phyloP scores from a whole-genome alignment of 78 protist genomes.

The Dictyostelium brefeldianum region DNA sequence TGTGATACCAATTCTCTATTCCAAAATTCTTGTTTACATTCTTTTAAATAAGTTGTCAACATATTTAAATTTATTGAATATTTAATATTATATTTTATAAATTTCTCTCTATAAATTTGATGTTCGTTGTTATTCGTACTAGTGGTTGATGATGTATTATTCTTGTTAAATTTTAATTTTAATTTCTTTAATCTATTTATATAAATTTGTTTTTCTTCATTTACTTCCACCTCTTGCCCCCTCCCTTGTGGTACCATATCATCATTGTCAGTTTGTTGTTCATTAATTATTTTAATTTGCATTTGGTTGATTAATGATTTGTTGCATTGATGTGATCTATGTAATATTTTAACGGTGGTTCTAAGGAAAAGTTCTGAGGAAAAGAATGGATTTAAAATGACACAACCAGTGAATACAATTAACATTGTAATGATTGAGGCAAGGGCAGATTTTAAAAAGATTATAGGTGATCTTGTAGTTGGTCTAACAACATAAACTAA shows the following conservation, averaged over 20 bases:
- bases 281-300: not conserved
- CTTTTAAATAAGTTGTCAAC: constrained; percentile 21
- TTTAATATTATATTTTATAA: not conserved
- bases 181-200: not conserved
- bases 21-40: constrained; percentile 41
- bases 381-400: not conserved
- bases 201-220: not conserved
- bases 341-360: not conserved
- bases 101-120: not conserved
- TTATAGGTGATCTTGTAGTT: not conserved
- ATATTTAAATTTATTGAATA: constrained; percentile 23
- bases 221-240: not conserved
- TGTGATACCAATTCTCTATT: not conserved
- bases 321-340: constrained; percentile 23
- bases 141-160: not conserved
- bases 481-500: constrained; percentile 7
- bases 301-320: not conserved
- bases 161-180: not conserved
- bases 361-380: constrained; percentile 2
- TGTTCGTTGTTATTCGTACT: no score
- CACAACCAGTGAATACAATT: not conserved
- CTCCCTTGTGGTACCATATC: not conserved
- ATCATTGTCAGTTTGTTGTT: no score
- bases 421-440: not conserved
- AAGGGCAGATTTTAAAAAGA: constrained; percentile 5